Evolutionary conservation across 2,329 filamentous ascomycete genomes (phyloP).

Genomic region (Xylariales sp.): DNA sequence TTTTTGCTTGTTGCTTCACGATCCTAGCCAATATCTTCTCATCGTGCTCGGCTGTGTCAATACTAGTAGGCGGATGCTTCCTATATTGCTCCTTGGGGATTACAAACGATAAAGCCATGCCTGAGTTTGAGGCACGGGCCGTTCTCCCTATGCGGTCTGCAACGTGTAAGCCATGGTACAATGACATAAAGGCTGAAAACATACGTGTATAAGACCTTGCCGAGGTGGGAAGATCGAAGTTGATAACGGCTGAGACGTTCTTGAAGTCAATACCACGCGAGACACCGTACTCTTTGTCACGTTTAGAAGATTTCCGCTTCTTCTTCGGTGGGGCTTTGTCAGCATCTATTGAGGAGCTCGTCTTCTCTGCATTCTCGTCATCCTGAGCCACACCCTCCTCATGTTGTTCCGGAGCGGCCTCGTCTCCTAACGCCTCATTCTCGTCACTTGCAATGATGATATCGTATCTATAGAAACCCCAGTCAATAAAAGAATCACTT

Average conservation of each 20-base stretch:
- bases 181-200: no score
- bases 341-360: conserved; percentile 27
- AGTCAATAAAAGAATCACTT: no score
- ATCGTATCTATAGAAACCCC: no score
- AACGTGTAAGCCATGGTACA: no score
- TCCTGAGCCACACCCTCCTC: conserved; percentile 27
- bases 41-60: conserved; percentile 72
- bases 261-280: conserved; percentile 95
- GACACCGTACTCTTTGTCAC: conserved; percentile 88
- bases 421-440: conserved; percentile 67
- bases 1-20: conserved; percentile 69
- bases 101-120: conserved; percentile 95
- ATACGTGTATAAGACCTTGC: conserved; percentile 95
- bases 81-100: conserved; percentile 76
- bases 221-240: conserved; percentile 88
- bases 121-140: conserved; percentile 82
- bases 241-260: conserved; percentile 89
- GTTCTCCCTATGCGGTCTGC: conserved; percentile 94
- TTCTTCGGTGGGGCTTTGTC: conserved; percentile 41
- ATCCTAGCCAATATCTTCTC: conserved; percentile 82
- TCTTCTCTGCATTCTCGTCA: conserved; percentile 41
- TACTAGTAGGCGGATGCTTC: conserved; percentile 83
- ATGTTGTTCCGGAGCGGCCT: conserved; percentile 29
- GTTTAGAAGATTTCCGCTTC: conserved; percentile 60
- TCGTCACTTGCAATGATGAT: conserved; percentile 97